A percentile compares a stretch with the other conserved stretches of the same genome.
Conservation (phyloP, 163 green algal genomes). For the Prototheca cutis region DNA sequence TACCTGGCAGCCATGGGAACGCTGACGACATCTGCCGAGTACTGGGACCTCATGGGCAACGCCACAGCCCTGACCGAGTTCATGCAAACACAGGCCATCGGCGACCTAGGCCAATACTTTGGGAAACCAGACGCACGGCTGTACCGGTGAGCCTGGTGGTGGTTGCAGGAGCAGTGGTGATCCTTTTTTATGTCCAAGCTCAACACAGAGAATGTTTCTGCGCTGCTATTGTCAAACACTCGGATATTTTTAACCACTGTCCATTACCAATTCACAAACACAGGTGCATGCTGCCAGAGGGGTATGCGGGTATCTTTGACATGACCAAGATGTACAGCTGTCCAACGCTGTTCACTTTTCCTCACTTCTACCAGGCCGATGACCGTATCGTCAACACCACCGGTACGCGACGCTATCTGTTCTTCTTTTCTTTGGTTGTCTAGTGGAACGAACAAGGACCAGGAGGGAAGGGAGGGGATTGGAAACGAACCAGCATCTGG, state of each 20-base stretch:
- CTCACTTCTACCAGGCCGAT: slow-evolving; percentile 16
- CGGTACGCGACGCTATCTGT: neutral
- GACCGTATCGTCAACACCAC: slow-evolving; percentile 4
- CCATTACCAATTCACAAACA: neutral
- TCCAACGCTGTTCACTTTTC: slow-evolving; percentile 26
- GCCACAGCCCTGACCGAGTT: slow-evolving; percentile 7
- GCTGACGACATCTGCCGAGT: neutral
- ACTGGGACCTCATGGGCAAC: slow-evolving; percentile 10
- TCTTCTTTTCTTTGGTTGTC: too few relatives aligned
- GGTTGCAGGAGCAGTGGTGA: neutral
- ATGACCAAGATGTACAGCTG: slow-evolving; percentile 8
- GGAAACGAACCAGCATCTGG: too few relatives aligned
- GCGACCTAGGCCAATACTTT: slow-evolving; percentile 10
- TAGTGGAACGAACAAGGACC: too few relatives aligned
- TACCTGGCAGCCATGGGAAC: slow-evolving; percentile 1
- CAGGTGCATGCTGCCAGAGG: slow-evolving; percentile 26
- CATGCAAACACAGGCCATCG: slow-evolving; percentile 5
- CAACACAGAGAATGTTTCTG: too few relatives aligned
- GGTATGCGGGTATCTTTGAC: slow-evolving; percentile 17
- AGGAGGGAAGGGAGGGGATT: too few relatives aligned
- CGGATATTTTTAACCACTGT: neutral
- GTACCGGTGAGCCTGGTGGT: neutral
- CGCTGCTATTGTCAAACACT: neutral
- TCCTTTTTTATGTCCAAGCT: too few relatives aligned
- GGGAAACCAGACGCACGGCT: neutral